These are phyloP conservation scores for Luzula sylvatica DNA, from an alignment of 176 grass and related monocot species.

Conservation along the genomic window DNA sequence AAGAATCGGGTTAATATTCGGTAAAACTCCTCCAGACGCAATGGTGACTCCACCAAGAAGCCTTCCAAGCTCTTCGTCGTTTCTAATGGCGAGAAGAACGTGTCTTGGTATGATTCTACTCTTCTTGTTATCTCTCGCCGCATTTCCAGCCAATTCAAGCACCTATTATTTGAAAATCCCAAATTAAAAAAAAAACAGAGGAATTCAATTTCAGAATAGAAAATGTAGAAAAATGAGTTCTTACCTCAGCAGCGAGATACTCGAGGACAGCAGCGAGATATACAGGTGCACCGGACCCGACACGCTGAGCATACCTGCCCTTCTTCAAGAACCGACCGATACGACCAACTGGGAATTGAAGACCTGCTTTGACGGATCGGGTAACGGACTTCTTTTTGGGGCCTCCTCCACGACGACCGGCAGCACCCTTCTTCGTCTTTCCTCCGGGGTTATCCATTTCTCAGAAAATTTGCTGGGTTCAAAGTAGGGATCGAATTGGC, in stretches of 20 bases:
- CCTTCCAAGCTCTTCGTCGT: conserved; percentile 10
- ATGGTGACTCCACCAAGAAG: conserved; percentile 9
- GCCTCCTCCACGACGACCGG: conserved; percentile 5
- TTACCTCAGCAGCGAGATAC: conserved; percentile 19
- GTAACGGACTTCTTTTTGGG: conserved; percentile 10
- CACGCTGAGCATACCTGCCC: conserved; percentile 12
- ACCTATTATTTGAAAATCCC: background rate
- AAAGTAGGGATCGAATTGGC: no score
- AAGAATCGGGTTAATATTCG: conserved; percentile 13
- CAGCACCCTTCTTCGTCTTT: conserved; percentile 6
- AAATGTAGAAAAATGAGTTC: background rate
- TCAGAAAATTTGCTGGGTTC: background rate
- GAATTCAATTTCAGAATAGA: background rate
- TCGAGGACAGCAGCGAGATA: conserved; percentile 7
- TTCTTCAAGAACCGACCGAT: conserved; percentile 23
- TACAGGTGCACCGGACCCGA: conserved; percentile 6
- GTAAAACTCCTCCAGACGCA: conserved; percentile 9
- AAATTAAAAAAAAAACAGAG: background rate
- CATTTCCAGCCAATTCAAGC: conserved; percentile 16
- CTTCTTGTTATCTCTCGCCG: conserved; percentile 19
- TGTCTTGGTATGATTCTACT: conserved; percentile 10
- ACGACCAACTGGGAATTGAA: conserved; percentile 12
- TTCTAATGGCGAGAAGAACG: conserved; percentile 6
- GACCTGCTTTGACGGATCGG: background rate
- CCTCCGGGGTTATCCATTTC: background rate